Percentiles rank a stretch among this genome's conserved stretches.
These are phyloP conservation scores for Tuber melanosporum DNA, from an alignment of 495 filamentous ascomycete species.

Conservation along the genomic window DNA sequence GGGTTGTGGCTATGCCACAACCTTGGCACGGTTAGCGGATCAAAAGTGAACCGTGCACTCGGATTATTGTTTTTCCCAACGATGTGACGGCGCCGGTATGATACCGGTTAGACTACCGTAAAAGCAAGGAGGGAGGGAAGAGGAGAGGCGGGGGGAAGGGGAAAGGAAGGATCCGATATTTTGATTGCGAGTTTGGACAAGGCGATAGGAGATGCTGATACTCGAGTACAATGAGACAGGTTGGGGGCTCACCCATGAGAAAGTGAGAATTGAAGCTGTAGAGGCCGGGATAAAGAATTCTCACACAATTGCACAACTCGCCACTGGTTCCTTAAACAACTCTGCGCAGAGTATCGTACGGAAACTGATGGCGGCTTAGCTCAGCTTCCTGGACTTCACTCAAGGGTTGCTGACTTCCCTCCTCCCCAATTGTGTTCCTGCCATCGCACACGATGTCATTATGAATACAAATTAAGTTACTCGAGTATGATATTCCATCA, in stretches of 20 bases:
- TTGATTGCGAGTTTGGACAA: background rate
- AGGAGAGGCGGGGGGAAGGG: background rate
- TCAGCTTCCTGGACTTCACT: background rate
- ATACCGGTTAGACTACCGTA: too few relatives aligned
- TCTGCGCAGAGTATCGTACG: background rate
- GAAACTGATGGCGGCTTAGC: background rate
- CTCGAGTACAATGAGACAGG: background rate
- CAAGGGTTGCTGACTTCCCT: too few relatives aligned
- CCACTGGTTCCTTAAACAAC: background rate
- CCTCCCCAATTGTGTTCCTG: background rate
- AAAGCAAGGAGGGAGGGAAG: background rate
- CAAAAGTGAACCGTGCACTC: background rate
- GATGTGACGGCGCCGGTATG: too few relatives aligned
- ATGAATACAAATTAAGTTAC: background rate
- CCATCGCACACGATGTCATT: background rate
- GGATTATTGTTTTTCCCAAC: background rate
- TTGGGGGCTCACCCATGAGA: background rate
- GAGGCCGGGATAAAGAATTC: background rate
- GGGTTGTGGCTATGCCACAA: too few relatives aligned
- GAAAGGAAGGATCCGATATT: background rate
- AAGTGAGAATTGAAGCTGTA: background rate
- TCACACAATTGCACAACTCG: background rate
- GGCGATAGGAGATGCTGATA: background rate
- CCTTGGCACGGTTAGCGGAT: too few relatives aligned
- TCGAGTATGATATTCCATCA: background rate